Conservation (phyloP, 2,329 filamentous ascomycete genomes). For the Hypoxylon sp. region DNA sequence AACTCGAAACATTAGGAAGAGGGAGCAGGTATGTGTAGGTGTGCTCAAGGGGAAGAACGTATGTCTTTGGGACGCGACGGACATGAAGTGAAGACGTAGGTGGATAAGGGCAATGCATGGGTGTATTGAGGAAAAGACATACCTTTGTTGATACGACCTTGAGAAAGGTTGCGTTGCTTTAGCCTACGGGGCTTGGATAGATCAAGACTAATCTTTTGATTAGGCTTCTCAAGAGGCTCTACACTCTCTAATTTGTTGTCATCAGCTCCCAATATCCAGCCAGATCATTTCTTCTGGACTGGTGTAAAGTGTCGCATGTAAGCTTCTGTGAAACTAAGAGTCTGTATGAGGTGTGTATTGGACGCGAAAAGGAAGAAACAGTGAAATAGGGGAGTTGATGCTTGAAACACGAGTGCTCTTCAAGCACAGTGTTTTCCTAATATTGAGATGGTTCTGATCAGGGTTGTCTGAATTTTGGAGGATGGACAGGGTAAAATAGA, state of each 20-base stretch:
- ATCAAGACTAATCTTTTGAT: neutral
- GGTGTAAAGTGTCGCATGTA: neutral
- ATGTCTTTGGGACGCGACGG: neutral
- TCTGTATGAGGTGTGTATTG: neutral
- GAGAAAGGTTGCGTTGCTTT: neutral
- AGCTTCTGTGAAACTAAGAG: neutral
- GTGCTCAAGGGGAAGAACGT: neutral
- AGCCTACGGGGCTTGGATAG: neutral
- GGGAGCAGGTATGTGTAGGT: neutral
- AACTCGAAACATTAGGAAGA: neutral
- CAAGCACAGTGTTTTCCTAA: neutral
- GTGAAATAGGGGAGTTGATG: neutral
- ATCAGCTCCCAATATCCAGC: neutral
- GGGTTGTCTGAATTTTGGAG: neutral
- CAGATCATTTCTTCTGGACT: neutral
- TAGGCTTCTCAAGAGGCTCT: neutral
- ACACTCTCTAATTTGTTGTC: neutral
- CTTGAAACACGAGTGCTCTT: no score
- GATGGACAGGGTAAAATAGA: neutral
- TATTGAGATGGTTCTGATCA: neutral
- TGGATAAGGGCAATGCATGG: neutral
- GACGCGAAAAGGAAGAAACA: neutral
- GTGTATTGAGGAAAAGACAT: neutral
- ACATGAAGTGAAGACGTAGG: neutral
- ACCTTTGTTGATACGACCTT: neutral